These are phyloP conservation scores for Triticum timopheevii DNA, from an alignment of 176 grass and related monocot genomes.

Conservation along the genomic window DNA sequence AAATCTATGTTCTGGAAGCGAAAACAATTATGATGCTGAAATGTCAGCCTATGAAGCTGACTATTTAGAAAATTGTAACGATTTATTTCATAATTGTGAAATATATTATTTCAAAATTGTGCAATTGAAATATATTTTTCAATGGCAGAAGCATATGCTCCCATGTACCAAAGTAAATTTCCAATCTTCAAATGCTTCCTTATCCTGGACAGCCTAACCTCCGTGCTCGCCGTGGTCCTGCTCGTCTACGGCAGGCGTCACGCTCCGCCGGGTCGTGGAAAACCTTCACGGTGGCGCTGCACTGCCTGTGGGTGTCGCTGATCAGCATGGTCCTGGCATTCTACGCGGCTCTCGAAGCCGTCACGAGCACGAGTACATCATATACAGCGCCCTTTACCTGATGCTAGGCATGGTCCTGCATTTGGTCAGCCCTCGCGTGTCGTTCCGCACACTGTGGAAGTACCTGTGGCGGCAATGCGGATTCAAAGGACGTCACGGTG, in stretches of 20 bases:
- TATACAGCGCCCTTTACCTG: background rate
- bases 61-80: too few relatives aligned
- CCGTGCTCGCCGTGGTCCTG: background rate
- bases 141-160: too few relatives aligned
- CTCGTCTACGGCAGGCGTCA: background rate
- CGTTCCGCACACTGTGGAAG: background rate
- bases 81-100: too few relatives aligned
- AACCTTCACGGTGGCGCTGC: background rate
- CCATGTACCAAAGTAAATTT: too few relatives aligned
- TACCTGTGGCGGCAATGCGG: background rate
- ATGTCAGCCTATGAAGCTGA: too few relatives aligned
- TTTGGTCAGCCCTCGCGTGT: background rate
- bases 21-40: too few relatives aligned
- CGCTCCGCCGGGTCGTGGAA: background rate
- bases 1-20: too few relatives aligned
- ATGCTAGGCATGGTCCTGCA: rapidly evolving
- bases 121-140: too few relatives aligned
- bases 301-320: background rate
- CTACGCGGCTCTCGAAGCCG: background rate
- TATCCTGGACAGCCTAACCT: background rate
- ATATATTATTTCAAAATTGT: too few relatives aligned
- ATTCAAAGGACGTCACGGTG: background rate
- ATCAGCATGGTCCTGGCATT: constrained; percentile 16
- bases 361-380: background rate
- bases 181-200: background rate